Evolutionary conservation across 768 basidiomycete species (phyloP).

Genomic region (Russula sp.): DNA sequence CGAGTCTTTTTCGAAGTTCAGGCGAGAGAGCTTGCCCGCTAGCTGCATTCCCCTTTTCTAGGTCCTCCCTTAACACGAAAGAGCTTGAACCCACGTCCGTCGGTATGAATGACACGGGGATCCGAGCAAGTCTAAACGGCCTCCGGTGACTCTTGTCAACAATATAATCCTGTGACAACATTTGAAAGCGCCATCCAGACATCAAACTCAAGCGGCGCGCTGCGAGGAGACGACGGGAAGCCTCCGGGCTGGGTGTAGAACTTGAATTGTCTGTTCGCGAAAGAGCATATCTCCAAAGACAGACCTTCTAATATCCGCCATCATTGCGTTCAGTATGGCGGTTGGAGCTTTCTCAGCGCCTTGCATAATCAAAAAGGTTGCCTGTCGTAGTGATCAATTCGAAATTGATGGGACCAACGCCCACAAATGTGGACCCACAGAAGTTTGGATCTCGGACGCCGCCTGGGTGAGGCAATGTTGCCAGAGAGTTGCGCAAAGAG

Average conservation of each 20-base stretch:
- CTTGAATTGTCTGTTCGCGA: not conserved
- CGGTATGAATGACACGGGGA: constrained; percentile 64
- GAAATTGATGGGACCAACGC: not conserved
- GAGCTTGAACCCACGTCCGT: constrained; percentile 65
- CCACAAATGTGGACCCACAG: constrained; percentile 37
- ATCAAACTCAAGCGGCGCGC: constrained; percentile 51
- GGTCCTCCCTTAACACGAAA: constrained; percentile 51
- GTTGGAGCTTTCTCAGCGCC: constrained; percentile 11
- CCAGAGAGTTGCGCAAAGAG: constrained; percentile 56
- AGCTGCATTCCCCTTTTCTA: constrained; percentile 43
- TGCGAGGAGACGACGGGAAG: constrained; percentile 43
- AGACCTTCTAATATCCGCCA: constrained; percentile 19
- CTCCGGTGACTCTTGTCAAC: constrained; percentile 53
- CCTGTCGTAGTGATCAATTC: not conserved
- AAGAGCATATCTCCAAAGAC: not conserved
- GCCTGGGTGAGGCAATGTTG: constrained; percentile 39
- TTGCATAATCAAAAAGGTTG: constrained; percentile 32
- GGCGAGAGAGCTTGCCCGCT: constrained; percentile 45
- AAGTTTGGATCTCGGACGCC: constrained; percentile 38
- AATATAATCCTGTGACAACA: constrained; percentile 55
- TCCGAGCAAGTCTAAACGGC: constrained; percentile 67
- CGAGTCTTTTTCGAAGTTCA: constrained; percentile 58
- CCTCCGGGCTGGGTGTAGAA: constrained; percentile 39
- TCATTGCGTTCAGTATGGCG: not conserved
- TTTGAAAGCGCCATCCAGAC: constrained; percentile 63